Evolutionary conservation across 768 basidiomycete species (phyloP).

Genomic region (Lentinus brumalis): DNA sequence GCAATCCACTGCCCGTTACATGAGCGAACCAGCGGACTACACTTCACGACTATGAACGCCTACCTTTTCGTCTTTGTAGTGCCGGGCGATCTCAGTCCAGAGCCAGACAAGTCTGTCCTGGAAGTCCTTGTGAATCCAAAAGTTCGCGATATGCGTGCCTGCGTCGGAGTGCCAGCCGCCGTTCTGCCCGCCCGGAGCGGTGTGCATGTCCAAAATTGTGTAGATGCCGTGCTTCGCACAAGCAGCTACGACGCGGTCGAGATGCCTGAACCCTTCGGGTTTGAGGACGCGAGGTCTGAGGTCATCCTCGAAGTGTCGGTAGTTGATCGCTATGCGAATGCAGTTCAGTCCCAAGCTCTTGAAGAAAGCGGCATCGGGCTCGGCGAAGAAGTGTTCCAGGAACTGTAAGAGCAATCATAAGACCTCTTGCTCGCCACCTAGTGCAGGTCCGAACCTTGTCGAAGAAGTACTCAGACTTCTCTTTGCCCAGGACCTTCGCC

Average conservation of each 20-base stretch:
- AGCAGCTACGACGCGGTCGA: slow-evolving; percentile 76
- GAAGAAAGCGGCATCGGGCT: slow-evolving; percentile 76
- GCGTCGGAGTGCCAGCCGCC: slow-evolving; percentile 81
- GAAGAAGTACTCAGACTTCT: slow-evolving; percentile 76
- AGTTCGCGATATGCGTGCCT: slow-evolving; percentile 67
- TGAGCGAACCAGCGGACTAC: background rate
- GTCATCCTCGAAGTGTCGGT: slow-evolving; percentile 80
- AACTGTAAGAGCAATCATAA: slow-evolving; percentile 46
- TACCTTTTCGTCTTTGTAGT: slow-evolving; percentile 63
- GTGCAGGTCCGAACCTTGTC: slow-evolving; percentile 61
- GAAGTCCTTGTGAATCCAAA: slow-evolving; percentile 86
- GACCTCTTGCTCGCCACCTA: background rate
- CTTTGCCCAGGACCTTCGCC: slow-evolving; percentile 59
- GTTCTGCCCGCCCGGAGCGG: slow-evolving; percentile 75
- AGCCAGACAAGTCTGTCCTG: slow-evolving; percentile 79
- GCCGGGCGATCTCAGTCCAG: slow-evolving; percentile 74
- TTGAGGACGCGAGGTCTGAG: slow-evolving; percentile 81
- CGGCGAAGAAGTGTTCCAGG: slow-evolving; percentile 82
- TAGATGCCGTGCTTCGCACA: slow-evolving; percentile 80
- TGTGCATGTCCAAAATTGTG: slow-evolving; percentile 82
- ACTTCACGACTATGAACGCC: background rate
- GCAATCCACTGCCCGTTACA: slow-evolving; percentile 61
- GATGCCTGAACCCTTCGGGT: slow-evolving; percentile 75
- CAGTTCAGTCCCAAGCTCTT: slow-evolving; percentile 80
- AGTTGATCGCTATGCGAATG: slow-evolving; percentile 76